Evolutionary conservation across 768 basidiomycete species (phyloP).

Genomic region (Hypholoma fasciculare): DNA sequence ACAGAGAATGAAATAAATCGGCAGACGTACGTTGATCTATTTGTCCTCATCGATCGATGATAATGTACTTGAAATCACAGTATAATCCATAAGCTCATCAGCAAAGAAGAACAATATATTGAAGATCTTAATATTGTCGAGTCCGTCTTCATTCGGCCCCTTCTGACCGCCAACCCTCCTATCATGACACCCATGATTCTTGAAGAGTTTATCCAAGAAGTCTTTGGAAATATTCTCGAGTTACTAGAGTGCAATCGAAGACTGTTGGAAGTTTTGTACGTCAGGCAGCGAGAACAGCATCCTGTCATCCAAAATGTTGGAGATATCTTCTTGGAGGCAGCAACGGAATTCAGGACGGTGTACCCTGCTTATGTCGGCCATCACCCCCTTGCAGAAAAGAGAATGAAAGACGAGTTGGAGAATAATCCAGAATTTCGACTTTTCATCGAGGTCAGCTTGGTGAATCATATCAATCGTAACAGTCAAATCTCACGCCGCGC

Average conservation of each 20-base stretch:
- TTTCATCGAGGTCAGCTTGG: constrained; percentile 76
- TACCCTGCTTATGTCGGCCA: constrained; percentile 89
- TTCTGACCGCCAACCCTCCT: constrained; percentile 43
- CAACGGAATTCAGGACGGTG: constrained; percentile 81
- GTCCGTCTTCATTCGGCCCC: constrained; percentile 54
- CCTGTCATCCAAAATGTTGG: constrained; percentile 85
- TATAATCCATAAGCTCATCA: constrained; percentile 88
- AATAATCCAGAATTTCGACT: constrained; percentile 79
- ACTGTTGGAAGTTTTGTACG: constrained; percentile 81
- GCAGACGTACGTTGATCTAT: constrained; percentile 56
- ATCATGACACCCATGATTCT: constrained; percentile 56
- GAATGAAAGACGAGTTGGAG: constrained; percentile 84
- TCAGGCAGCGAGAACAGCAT: constrained; percentile 83
- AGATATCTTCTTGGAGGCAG: constrained; percentile 84
- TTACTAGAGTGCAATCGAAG: constrained; percentile 78
- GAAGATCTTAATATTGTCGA: constrained; percentile 87
- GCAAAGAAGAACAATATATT: constrained; percentile 87
- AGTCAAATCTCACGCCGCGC: background rate
- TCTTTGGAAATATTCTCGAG: constrained; percentile 87
- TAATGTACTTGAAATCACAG: constrained; percentile 23
- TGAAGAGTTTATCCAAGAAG: constrained; percentile 82
- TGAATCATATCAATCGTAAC: background rate
- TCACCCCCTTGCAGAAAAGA: constrained; percentile 82
- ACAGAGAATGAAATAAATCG: constrained; percentile 79
- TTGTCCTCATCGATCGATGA: background rate